These are phyloP conservation scores for Setaria italica DNA, from an alignment of 202 grass and related monocot genomes.

Conservation along the genomic window DNA sequence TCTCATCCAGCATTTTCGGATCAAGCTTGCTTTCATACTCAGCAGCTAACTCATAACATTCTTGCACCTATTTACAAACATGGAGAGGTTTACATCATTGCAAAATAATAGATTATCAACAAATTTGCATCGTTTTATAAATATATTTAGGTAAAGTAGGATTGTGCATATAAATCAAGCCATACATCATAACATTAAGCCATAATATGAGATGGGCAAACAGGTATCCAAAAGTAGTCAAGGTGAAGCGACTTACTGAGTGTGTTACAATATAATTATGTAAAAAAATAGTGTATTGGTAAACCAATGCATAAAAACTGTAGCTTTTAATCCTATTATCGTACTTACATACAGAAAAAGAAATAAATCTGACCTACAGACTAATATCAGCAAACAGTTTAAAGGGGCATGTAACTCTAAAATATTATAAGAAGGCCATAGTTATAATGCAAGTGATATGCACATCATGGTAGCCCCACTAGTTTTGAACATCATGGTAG, in stretches of 20 bases:
- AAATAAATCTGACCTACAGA: neutral
- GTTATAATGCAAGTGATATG: neutral
- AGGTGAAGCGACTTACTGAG: neutral
- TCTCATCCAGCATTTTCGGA: slow-evolving; percentile 69
- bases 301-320: neutral
- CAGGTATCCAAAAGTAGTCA: neutral
- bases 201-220: too few relatives aligned
- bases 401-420: neutral
- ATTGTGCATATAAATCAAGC: too few relatives aligned
- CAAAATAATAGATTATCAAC: neutral
- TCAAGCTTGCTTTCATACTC: slow-evolving; percentile 82
- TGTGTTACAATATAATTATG: neutral
- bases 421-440: neutral
- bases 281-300: neutral
- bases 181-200: too few relatives aligned
- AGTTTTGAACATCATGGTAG: neutral
- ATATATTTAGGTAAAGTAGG: too few relatives aligned
- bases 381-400: slow-evolving; percentile 1
- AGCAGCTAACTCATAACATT: slow-evolving; percentile 91
- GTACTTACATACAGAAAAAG: neutral
- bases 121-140: too few relatives aligned
- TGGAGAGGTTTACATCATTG: slow-evolving; percentile 7
- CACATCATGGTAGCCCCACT: slow-evolving; percentile 12
- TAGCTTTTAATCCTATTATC: neutral
- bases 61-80: slow-evolving; percentile 78